Evolutionary conservation across 208 protist genomes (phyloP), one percentile per base, ranked within the genome.

Genomic region (Leishmania turanica): DNA sequence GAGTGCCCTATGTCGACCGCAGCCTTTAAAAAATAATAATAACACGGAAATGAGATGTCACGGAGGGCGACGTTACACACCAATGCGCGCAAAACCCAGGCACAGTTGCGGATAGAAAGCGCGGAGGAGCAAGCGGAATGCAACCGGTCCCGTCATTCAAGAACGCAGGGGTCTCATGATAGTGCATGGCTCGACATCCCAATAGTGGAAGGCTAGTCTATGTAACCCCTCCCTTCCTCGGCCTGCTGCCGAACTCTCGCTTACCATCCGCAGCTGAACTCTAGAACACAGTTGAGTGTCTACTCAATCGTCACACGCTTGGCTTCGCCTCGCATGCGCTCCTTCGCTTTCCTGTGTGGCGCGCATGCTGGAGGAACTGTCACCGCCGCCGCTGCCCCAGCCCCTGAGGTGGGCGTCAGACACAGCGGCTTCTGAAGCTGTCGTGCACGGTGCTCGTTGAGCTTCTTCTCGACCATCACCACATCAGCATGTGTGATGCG

Each of bases 401-500:
- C 27, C 24, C 19, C 45, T 1, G 42, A 4, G 27, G 51, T 73
- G 0, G 79, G 77, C 7, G n/a, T 68, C 19, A 87, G 75, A 8
- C 62, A 49, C n/a, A 84, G 17, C 51, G 78, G 74, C 51, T 75
- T 81, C 42, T 72, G 77, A 2, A 68, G 62, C 8, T 76, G 62
- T 45, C 84, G 80, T 49, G 66, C 74, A 24, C 78, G 81, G 11
- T 69, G 7, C 58, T 77, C 85, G 56, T 87, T 87, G 21, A 88
- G 73, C 42, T 76, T 86, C 6, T 45, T 65, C 53, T 91, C 83
- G 65, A 85, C 86, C 62, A 84, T 72, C 19, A 66, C 45, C 31
- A 94, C 78, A n/a, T 94, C 90, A 27, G 87, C 80, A 37, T 79
- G 77, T 3, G 89, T 91, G 68, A 97, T 87, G 49, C 81, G 83